Conservation (phyloP, 2,329 filamentous ascomycete genomes). For the Apiospora sp. region DNA sequence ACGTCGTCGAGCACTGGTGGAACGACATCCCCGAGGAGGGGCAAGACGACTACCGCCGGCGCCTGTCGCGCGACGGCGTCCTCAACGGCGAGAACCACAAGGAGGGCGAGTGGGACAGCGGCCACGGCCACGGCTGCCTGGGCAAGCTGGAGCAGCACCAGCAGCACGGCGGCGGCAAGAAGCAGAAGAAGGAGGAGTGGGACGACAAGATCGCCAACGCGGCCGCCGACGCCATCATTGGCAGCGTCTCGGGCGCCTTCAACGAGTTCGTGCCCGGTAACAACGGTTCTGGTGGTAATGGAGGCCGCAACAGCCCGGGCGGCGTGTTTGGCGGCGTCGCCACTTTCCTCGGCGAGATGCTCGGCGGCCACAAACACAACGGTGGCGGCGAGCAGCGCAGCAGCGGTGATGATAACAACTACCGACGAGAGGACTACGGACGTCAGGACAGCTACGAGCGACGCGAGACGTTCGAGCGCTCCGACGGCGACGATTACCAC, state of each 20-base stretch:
- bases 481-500: constrained; percentile 30
- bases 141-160: constrained; percentile 77
- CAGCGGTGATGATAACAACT: constrained; percentile 61
- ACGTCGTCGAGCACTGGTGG: constrained; percentile 90
- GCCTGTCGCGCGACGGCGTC: constrained; percentile 82
- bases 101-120: constrained; percentile 83
- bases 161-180: constrained; percentile 38
- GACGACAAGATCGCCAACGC: constrained; percentile 54
- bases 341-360: constrained; percentile 67
- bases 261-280: constrained; percentile 49
- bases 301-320: constrained; percentile 26
- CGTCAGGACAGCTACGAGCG: constrained; percentile 67
- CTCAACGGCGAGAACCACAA: constrained; percentile 81
- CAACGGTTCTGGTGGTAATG: constrained; percentile 51
- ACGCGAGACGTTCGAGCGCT: constrained; percentile 34
- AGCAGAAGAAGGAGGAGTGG: constrained; percentile 59
- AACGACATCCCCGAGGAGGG: constrained; percentile 66
- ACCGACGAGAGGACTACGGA: constrained; percentile 54
- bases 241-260: constrained; percentile 62
- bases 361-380: constrained; percentile 51
- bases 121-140: constrained; percentile 72
- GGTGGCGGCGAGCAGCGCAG: constrained; percentile 45
- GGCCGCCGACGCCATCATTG: constrained; percentile 64
- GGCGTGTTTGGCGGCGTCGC: constrained; percentile 35
- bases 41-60: constrained; percentile 72